phyloP scores from a whole-genome alignment of 257 asterid genomes.

The Scutellaria barbata region DNA sequence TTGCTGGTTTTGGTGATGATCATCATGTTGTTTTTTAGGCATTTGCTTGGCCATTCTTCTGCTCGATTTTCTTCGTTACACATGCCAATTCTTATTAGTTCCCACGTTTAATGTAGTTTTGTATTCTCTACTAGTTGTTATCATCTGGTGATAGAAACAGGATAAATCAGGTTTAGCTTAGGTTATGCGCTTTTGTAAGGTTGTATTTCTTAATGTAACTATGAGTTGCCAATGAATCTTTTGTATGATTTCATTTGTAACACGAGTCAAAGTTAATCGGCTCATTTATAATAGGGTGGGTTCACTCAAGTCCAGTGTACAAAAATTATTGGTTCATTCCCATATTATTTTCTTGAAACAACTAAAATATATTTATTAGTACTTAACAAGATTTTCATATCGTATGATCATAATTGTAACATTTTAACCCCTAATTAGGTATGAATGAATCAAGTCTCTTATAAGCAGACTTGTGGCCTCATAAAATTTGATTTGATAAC shows the following conservation, averaged over 20 bases:
- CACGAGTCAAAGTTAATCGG: not conserved
- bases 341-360: not conserved
- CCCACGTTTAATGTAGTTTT: slow-evolving; percentile 36
- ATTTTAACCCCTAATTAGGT: no score
- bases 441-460: no score
- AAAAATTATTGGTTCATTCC: not conserved
- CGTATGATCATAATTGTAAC: no score
- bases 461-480: no score
- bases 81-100: slow-evolving; percentile 20
- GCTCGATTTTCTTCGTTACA: slow-evolving; percentile 15
- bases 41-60: slow-evolving; percentile 32
- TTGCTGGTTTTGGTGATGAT: slow-evolving; percentile 81
- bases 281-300: not conserved
- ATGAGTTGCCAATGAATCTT: not conserved
- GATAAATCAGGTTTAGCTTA: slow-evolving; percentile 22
- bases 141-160: slow-evolving; percentile 33
- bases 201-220: slow-evolving; percentile 24
- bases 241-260: not conserved
- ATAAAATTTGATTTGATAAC: no score
- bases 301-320: not conserved
- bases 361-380: no score
- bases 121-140: slow-evolving; percentile 1
- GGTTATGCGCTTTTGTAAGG: slow-evolving; percentile 12
- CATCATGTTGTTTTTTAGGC: not conserved
- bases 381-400: no score